phyloP scores from a whole-genome alignment of 202 grass and related monocot species.

The Bolboschoenoplectus hybrid region DNA sequence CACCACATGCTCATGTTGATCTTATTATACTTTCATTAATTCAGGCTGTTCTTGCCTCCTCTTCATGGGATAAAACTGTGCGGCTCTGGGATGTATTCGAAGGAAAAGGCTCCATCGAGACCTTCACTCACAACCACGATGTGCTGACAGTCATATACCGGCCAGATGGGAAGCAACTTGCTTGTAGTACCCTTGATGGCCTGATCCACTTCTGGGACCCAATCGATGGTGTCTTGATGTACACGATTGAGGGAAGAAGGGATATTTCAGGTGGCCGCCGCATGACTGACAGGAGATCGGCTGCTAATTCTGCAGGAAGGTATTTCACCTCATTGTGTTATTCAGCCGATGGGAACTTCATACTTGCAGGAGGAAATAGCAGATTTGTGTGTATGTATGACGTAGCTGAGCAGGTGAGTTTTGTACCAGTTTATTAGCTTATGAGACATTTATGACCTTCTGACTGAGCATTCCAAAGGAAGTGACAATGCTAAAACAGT shows the following conservation, averaged over 20 bases:
- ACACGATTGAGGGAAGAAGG: slow-evolving; percentile 84
- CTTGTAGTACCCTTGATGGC: slow-evolving; percentile 91
- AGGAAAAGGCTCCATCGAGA: slow-evolving; percentile 89
- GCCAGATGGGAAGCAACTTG: slow-evolving; percentile 88
- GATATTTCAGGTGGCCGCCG: slow-evolving; percentile 91
- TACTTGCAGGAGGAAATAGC: slow-evolving; percentile 90
- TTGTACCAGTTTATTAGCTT: slow-evolving; percentile 2
- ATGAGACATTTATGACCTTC: not conserved
- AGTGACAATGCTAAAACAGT: not conserved
- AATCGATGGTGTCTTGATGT: slow-evolving; percentile 82
- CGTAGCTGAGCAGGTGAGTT: slow-evolving; percentile 81
- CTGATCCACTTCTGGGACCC: slow-evolving; percentile 96
- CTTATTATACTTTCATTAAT: slow-evolving; percentile 29
- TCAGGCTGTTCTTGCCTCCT: slow-evolving; percentile 78
- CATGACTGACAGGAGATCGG: slow-evolving; percentile 92
- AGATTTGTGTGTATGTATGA: slow-evolving; percentile 99
- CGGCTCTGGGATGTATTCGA: slow-evolving; percentile 96
- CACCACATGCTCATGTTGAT: not conserved
- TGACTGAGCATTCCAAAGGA: not conserved
- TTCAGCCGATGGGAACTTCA: slow-evolving; percentile 90
- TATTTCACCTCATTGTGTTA: slow-evolving; percentile 94
- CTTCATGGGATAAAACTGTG: slow-evolving; percentile 97
- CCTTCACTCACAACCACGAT: slow-evolving; percentile 90
- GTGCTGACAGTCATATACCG: slow-evolving; percentile 92
- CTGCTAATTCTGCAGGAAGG: slow-evolving; percentile 77